Conservation (phyloP, 2,329 filamentous ascomycete genomes). For the Diaporthe sp. region DNA sequence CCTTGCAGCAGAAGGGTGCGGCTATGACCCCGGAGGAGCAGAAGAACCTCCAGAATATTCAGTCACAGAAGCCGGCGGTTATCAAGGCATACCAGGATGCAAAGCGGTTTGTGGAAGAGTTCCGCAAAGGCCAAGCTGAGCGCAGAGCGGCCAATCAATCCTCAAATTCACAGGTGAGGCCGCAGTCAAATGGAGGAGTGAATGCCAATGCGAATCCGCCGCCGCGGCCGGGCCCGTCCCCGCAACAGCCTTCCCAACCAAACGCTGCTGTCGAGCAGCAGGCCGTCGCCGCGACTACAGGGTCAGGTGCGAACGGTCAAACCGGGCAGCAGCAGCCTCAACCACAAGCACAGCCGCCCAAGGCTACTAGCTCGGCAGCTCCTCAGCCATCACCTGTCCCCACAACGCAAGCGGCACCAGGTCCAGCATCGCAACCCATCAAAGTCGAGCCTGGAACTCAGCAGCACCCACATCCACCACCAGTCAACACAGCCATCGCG, state of each 20-base stretch:
- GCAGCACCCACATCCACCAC: slow-evolving; percentile 44
- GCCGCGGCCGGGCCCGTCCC: slow-evolving; percentile 39
- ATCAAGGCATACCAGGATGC: slow-evolving; percentile 63
- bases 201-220: slow-evolving; percentile 40
- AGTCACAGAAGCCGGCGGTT: slow-evolving; percentile 59
- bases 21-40: slow-evolving; percentile 63
- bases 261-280: slow-evolving; percentile 57
- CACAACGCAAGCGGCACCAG: slow-evolving; percentile 44
- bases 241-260: slow-evolving; percentile 42
- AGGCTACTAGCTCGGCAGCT: slow-evolving; percentile 37
- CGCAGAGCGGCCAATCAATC: slow-evolving; percentile 46
- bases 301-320: slow-evolving; percentile 45
- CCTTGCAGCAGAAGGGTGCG: slow-evolving; percentile 59
- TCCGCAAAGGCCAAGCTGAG: slow-evolving; percentile 61
- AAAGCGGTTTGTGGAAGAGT: slow-evolving; percentile 61
- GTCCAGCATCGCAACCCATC: slow-evolving; percentile 48
- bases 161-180: slow-evolving; percentile 46
- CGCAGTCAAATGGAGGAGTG: slow-evolving; percentile 43
- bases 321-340: slow-evolving; percentile 43
- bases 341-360: slow-evolving; percentile 44
- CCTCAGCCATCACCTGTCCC: slow-evolving; percentile 44
- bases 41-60: slow-evolving; percentile 58
- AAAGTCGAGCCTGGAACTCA: slow-evolving; percentile 55
- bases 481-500: slow-evolving; percentile 49
- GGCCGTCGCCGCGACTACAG: slow-evolving; percentile 48